These are phyloP conservation scores for Penicillium maclennaniae DNA, from an alignment of 495 filamentous ascomycete genomes.

Conservation along the genomic window DNA sequence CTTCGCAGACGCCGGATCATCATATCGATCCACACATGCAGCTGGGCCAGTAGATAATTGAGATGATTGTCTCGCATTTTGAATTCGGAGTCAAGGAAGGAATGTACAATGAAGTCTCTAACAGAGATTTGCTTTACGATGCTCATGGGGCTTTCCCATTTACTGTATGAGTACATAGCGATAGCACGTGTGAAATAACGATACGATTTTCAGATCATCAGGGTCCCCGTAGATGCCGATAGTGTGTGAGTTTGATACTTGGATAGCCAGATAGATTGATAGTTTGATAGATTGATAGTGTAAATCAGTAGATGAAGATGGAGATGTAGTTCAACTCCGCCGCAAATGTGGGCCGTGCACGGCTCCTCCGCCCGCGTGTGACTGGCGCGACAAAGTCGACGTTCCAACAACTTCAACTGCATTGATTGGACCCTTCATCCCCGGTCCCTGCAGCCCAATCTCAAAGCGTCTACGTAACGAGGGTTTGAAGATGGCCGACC, in stretches of 20 bases:
- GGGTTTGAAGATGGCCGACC: slow-evolving; percentile 8
- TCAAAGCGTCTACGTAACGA: neutral
- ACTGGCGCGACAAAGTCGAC: slow-evolving; percentile 13
- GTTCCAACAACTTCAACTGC: slow-evolving; percentile 5
- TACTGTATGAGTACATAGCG: slow-evolving; percentile 16
- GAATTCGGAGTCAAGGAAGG: neutral
- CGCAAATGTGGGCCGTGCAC: slow-evolving; percentile 13
- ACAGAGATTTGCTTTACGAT: neutral
- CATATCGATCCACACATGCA: slow-evolving; percentile 39
- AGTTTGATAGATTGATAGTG: too few species aligned
- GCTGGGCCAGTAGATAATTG: slow-evolving; percentile 30
- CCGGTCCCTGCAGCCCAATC: slow-evolving; percentile 16
- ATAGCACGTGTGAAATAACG: neutral
- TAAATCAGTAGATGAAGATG: too few species aligned
- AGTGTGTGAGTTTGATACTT: too few species aligned
- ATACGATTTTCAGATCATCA: neutral
- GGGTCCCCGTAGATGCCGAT: neutral
- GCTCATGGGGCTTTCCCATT: neutral
- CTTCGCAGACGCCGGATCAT: slow-evolving; percentile 29
- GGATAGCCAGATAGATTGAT: too few species aligned
- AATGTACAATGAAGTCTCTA: neutral
- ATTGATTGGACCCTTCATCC: slow-evolving; percentile 18
- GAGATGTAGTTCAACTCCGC: neutral
- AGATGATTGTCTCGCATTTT: neutral
- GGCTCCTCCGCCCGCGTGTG: slow-evolving; percentile 12